A percentile compares a stretch with the other conserved stretches of the same genome.
Conservation (phyloP, 2,329 filamentous ascomycete species). For the Endothia cerciana region DNA sequence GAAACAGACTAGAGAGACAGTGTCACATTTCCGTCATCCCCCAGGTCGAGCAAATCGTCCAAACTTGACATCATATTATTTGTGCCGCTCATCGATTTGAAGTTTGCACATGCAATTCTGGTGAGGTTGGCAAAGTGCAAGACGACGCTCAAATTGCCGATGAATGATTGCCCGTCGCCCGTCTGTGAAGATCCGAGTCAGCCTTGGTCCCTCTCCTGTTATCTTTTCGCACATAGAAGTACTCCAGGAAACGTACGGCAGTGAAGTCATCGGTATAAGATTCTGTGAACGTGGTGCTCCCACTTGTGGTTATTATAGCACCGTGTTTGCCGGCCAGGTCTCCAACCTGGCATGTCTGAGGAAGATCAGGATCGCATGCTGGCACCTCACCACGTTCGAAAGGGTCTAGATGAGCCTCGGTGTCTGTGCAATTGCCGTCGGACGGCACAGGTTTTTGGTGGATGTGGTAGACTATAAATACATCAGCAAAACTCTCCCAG, state of each 20-base stretch:
- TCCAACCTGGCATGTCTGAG: constrained; percentile 73
- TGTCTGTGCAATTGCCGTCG: constrained; percentile 72
- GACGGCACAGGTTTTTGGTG: constrained; percentile 66
- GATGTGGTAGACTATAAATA: constrained; percentile 67
- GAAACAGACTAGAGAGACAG: neutral
- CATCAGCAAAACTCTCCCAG: constrained; percentile 27
- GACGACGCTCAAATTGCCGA: constrained; percentile 67
- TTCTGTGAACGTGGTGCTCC: constrained; percentile 39
- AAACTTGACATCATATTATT: constrained; percentile 7
- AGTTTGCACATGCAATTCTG: constrained; percentile 68
- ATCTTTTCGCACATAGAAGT: neutral
- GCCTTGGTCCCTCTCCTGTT: neutral
- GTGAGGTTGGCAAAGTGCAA: constrained; percentile 68
- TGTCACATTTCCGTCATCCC: neutral
- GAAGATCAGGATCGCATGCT: constrained; percentile 59
- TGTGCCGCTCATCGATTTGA: constrained; percentile 38
- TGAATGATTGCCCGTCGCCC: constrained; percentile 55
- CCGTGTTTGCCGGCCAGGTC: constrained; percentile 78
- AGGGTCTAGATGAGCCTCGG: constrained; percentile 72
- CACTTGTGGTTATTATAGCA: constrained; percentile 56
- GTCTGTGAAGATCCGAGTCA: constrained; percentile 30
- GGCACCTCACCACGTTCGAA: constrained; percentile 65
- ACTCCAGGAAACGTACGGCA: constrained; percentile 38
- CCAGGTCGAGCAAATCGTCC: constrained; percentile 5
- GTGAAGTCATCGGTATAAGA: constrained; percentile 60